Evolutionary conservation across 148 eudicot species (phyloP).

Genomic region (Silene latifolia): DNA sequence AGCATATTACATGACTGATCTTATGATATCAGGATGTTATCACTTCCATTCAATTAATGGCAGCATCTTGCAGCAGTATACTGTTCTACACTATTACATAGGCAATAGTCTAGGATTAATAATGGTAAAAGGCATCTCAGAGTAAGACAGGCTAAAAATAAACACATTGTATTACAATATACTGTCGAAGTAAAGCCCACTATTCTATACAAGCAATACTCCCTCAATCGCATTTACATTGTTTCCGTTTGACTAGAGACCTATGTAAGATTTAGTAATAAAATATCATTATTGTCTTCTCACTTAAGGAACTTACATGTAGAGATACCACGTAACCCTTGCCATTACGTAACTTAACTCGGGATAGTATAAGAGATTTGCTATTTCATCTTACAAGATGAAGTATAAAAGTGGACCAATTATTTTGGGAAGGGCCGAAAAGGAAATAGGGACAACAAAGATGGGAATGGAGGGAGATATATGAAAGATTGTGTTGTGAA

Average conservation of each 20-base stretch:
- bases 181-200: background rate
- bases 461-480: background rate
- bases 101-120: background rate
- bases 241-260: too few species aligned
- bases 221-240: too few species aligned
- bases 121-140: background rate
- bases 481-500: constrained; percentile 2
- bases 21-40: background rate
- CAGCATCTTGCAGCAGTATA: background rate
- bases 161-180: background rate
- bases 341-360: background rate
- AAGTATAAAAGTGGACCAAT: too few species aligned
- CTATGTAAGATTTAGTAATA: too few species aligned
- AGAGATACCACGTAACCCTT: too few species aligned
- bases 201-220: too few species aligned
- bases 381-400: background rate
- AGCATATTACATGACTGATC: background rate
- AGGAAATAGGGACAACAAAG: background rate
- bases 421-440: too few species aligned
- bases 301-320: too few species aligned
- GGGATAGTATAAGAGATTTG: background rate
- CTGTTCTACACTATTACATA: too few species aligned
- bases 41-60: background rate
- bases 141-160: background rate
- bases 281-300: background rate